Evolutionary conservation across 2,329 filamentous ascomycete genomes (phyloP).

Genomic region (Cladophialophora bantiana): DNA sequence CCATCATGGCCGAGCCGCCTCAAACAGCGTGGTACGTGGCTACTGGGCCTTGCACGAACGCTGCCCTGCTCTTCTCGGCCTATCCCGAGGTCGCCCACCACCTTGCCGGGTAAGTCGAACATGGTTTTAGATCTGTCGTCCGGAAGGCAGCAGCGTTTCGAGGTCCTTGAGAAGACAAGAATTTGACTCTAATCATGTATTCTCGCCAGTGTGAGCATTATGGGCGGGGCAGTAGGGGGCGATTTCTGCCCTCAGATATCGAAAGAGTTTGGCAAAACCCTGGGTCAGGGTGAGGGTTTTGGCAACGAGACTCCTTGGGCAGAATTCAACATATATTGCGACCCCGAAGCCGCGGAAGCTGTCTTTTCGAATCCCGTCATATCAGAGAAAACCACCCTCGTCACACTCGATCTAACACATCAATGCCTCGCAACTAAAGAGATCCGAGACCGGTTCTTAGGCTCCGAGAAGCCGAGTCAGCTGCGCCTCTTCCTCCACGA

Average conservation of each 20-base stretch:
- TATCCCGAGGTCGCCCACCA: constrained; percentile 77
- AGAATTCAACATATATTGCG: constrained; percentile 90
- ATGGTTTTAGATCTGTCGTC: neutral
- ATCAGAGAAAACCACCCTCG: constrained; percentile 76
- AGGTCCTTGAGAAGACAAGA: neutral
- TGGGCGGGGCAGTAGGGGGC: constrained; percentile 86
- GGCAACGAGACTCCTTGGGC: constrained; percentile 68
- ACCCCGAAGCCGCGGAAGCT: constrained; percentile 81
- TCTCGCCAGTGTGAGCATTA: constrained; percentile 69
- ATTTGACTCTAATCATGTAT: neutral
- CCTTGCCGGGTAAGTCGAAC: constrained; percentile 64
- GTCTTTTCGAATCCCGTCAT: constrained; percentile 75
- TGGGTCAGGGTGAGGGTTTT: constrained; percentile 46
- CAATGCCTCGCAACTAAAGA: constrained; percentile 78
- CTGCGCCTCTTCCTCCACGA: constrained; percentile 83
- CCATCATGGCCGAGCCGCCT: constrained; percentile 56
- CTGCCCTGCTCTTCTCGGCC: constrained; percentile 74
- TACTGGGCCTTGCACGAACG: constrained; percentile 86
- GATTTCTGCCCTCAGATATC: constrained; percentile 76
- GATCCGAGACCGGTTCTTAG: constrained; percentile 73
- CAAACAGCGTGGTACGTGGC: constrained; percentile 82
- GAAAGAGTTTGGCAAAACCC: constrained; percentile 64
- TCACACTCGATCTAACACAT: constrained; percentile 87
- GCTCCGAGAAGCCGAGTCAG: constrained; percentile 56
- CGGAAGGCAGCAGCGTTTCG: neutral